Conservation (phyloP, 257 asterid genomes). For the Solanum appendiculatum region DNA sequence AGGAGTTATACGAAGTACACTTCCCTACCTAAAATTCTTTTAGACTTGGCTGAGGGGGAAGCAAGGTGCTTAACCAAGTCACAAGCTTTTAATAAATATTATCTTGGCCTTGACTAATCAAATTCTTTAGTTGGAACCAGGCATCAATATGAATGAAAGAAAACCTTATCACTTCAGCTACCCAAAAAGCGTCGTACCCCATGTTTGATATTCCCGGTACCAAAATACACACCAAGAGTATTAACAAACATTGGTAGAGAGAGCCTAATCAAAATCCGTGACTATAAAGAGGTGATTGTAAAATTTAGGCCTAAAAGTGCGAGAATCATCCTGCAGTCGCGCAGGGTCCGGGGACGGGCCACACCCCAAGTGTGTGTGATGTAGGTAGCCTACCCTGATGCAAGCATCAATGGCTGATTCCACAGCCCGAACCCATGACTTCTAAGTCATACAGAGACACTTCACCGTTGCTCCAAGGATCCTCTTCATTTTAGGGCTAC, state of each 20-base stretch:
- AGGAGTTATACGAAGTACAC: background rate
- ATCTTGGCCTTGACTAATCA: background rate
- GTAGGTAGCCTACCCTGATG: background rate
- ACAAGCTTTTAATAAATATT: background rate
- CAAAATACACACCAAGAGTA: background rate
- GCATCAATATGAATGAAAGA: background rate
- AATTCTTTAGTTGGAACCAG: background rate
- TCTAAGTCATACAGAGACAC: background rate
- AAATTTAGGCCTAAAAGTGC: background rate
- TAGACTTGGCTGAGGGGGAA: background rate
- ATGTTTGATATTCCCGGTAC: background rate
- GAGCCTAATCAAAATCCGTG: background rate
- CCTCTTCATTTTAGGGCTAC: background rate
- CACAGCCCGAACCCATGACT: background rate
- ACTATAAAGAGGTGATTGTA: background rate
- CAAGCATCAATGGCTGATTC: background rate
- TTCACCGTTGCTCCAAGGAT: background rate
- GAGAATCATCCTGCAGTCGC: background rate
- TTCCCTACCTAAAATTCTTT: background rate
- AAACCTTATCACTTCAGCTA: background rate
- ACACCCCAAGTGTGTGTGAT: background rate
- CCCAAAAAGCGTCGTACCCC: background rate
- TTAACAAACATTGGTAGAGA: background rate
- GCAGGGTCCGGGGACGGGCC: background rate
- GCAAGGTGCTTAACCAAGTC: background rate